phyloP scores from a whole-genome alignment of 2,329 filamentous ascomycete species.

The Dactylonectria estremocensis region DNA sequence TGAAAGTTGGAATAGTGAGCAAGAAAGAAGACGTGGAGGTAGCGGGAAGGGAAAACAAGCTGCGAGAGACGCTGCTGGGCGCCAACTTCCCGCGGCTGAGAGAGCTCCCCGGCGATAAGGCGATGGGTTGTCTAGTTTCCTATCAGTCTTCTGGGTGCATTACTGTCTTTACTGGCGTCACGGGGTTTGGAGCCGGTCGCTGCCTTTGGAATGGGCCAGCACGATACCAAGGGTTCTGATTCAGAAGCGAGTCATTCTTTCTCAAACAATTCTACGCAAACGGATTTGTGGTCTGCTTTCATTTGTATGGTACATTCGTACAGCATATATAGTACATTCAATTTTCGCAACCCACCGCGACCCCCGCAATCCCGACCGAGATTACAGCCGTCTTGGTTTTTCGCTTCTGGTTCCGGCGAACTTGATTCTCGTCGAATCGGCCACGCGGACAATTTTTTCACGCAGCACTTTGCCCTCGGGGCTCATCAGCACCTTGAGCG shows the following conservation, averaged over 20 bases:
- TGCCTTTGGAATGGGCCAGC: conserved; percentile 37
- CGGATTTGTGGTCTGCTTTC: conserved; percentile 38
- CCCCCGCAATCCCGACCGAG: conserved; percentile 25
- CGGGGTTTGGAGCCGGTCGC: conserved; percentile 38
- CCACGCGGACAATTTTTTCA: conserved; percentile 82
- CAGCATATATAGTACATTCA: conserved; percentile 55
- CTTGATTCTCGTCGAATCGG: conserved; percentile 91
- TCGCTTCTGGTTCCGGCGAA: conserved; percentile 94
- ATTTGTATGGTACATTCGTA: conserved; percentile 54
- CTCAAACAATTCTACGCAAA: conserved; percentile 26
- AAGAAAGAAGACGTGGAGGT: conserved; percentile 58
- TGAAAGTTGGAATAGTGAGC: conserved; percentile 62
- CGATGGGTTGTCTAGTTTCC: not conserved
- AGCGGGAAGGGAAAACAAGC: conserved; percentile 62
- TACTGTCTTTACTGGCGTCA: conserved; percentile 40
- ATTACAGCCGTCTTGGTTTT: conserved; percentile 82
- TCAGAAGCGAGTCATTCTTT: conserved; percentile 42
- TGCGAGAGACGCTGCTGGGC: conserved; percentile 65
- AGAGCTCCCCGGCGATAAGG: conserved; percentile 59
- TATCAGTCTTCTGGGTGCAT: not conserved
- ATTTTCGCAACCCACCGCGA: conserved; percentile 35
- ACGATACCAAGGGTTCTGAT: conserved; percentile 48
- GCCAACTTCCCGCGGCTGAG: conserved; percentile 67
- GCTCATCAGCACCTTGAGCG: conserved; percentile 90
- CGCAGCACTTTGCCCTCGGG: conserved; percentile 85